Conservation (phyloP, 2,329 filamentous ascomycete genomes). For the Diaporthe longicolla region DNA sequence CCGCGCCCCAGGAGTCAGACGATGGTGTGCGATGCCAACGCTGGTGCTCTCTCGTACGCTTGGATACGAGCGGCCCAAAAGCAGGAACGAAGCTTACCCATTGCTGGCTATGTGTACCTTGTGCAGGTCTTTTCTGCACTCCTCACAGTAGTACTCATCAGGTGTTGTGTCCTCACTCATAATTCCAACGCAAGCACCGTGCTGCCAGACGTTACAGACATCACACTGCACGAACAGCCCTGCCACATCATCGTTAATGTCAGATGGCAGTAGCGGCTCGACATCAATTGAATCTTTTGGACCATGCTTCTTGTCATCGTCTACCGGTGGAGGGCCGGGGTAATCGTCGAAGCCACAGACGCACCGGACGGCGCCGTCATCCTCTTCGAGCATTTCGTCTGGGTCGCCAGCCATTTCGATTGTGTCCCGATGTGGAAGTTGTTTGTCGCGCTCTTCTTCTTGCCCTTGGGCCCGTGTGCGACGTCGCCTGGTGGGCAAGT, state of each 20-base stretch:
- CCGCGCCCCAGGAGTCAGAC: neutral
- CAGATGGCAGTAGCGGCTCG: conserved; percentile 70
- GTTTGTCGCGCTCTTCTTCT: conserved; percentile 70
- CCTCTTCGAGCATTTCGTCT: conserved; percentile 78
- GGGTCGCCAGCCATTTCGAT: conserved; percentile 73
- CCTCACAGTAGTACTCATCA: conserved; percentile 98
- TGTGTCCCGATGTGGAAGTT: conserved; percentile 56
- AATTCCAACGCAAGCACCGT: conserved; percentile 97
- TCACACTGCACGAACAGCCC: conserved; percentile 99
- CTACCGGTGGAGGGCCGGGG: conserved; percentile 81
- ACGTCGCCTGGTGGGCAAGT: conserved; percentile 79
- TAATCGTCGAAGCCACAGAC: conserved; percentile 96
- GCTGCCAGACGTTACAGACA: conserved; percentile 98
- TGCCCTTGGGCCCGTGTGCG: conserved; percentile 78
- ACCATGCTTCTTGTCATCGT: conserved; percentile 66
- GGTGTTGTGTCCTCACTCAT: conserved; percentile 94
- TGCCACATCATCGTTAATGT: conserved; percentile 86
- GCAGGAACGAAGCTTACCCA: conserved; percentile 75
- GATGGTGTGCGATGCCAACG: neutral
- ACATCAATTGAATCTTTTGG: conserved; percentile 70
- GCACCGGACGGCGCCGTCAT: conserved; percentile 96
- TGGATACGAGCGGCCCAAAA: neutral
- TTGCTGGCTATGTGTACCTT: conserved; percentile 84
- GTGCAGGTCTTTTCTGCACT: conserved; percentile 93
- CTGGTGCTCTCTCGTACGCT: neutral